Evolutionary conservation across 495 filamentous ascomycete genomes (phyloP).

Genomic region (Delitschia confertaspora): DNA sequence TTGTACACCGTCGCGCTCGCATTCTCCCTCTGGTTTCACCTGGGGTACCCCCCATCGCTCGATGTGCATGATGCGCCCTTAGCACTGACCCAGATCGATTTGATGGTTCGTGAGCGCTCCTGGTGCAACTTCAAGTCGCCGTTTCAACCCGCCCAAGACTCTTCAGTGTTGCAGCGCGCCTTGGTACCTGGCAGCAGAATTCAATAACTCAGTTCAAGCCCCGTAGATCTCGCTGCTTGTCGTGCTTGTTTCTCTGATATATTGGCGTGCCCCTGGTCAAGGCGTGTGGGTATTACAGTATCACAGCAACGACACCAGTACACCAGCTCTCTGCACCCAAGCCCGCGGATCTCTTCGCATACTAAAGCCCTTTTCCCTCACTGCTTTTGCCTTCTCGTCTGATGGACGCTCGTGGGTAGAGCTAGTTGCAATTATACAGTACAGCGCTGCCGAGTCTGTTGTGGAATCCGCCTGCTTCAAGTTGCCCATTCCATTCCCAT

Average conservation of each 20-base stretch:
- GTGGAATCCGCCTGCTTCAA: constrained; percentile 16
- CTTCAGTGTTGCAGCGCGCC: constrained; percentile 22
- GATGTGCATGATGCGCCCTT: constrained; percentile 30
- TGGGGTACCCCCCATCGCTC: constrained; percentile 24
- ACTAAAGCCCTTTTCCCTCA: constrained; percentile 17
- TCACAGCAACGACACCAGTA: constrained; percentile 14
- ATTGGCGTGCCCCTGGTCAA: constrained; percentile 26
- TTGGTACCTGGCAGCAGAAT: constrained; percentile 28
- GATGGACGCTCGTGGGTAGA: constrained; percentile 17
- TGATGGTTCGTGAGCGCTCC: constrained; percentile 9
- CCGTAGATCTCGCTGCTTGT: constrained; percentile 21
- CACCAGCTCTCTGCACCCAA: constrained; percentile 8
- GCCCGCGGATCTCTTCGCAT: constrained; percentile 9
- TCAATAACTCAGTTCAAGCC: constrained; percentile 15
- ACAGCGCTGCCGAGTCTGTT: constrained; percentile 15
- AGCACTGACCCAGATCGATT: constrained; percentile 25
- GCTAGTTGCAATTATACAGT: constrained; percentile 3
- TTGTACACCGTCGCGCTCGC: constrained; percentile 22
- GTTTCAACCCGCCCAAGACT: constrained; percentile 25
- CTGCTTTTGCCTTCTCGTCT: no score
- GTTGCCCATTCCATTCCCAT: constrained; percentile 2
- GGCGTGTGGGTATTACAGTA: constrained; percentile 20
- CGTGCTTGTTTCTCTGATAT: constrained; percentile 23
- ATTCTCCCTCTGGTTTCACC: constrained; percentile 23
- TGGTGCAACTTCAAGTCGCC: constrained; percentile 21